Evolutionary conservation across 2,329 filamentous ascomycete genomes (phyloP).

Genomic region (Cephalotrichum gorgonifer): DNA sequence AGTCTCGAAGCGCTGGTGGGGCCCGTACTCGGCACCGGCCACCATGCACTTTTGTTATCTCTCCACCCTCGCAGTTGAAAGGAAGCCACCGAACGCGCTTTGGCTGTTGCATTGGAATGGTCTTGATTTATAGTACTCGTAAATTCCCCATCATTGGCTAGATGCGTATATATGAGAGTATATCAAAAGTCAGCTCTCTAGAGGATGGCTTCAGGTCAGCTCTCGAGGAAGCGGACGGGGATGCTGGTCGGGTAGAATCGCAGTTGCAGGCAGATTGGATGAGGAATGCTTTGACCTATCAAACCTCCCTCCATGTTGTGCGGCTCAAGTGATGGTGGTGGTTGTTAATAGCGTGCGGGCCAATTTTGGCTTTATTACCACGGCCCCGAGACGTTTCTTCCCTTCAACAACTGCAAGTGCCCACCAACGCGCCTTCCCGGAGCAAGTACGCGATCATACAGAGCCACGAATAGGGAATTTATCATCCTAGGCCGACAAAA

Average conservation of each 20-base stretch:
- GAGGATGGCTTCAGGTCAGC: neutral
- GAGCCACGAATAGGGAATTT: neutral
- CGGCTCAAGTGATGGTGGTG: slow-evolving; percentile 11
- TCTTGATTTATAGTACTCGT: neutral
- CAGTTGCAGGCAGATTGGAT: slow-evolving; percentile 2
- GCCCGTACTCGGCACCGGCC: neutral
- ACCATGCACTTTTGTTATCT: neutral
- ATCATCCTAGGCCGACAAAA: slow-evolving; percentile 13
- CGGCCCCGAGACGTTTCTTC: slow-evolving; percentile 15
- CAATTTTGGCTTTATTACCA: slow-evolving; percentile 8
- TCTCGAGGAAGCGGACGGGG: neutral
- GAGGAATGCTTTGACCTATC: slow-evolving; percentile 11
- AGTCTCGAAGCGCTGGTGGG: neutral
- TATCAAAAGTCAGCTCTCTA: neutral
- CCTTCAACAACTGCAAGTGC: slow-evolving; percentile 7
- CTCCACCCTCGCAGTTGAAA: neutral
- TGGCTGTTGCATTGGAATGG: neutral
- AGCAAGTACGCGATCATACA: neutral
- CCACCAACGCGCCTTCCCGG: neutral
- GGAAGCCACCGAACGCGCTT: neutral
- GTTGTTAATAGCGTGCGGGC: slow-evolving; percentile 7
- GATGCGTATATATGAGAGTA: neutral
- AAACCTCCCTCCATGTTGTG: slow-evolving; percentile 8
- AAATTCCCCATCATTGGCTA: neutral
- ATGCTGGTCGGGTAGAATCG: neutral